Percentiles rank a stretch among this genome's conserved stretches.
Evolutionary conservation across 371 early-diverging fungal genomes (phyloP).

Genomic region (Rhizopus sp.): DNA sequence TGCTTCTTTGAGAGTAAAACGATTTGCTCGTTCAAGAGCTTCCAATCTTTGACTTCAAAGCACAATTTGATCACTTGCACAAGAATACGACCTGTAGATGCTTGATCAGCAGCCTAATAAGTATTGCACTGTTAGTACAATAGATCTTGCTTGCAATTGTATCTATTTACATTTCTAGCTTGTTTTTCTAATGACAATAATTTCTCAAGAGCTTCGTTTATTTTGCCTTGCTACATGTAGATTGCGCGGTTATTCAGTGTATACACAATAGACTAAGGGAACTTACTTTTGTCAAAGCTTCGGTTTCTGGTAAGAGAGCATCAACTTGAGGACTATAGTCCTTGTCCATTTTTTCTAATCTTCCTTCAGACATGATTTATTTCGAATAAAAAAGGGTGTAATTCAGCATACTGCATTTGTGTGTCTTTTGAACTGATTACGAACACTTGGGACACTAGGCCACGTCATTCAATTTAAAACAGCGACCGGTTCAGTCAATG

Average conservation of each 20-base stretch:
- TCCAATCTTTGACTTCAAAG: conserved; percentile 79
- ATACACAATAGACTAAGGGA: not conserved
- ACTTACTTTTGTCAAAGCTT: conserved; percentile 66
- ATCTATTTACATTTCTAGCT: conserved; percentile 74
- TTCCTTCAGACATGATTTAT: conserved; percentile 56
- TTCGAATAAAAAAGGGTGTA: not conserved
- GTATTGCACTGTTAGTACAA: no score
- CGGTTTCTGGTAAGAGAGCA: conserved; percentile 78
- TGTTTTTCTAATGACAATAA: conserved; percentile 85
- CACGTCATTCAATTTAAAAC: not conserved
- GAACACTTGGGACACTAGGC: not conserved
- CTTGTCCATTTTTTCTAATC: conserved; percentile 87
- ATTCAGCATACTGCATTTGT: no score
- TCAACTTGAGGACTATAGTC: conserved; percentile 86
- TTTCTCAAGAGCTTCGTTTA: conserved; percentile 83
- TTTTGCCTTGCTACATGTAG: conserved; percentile 59
- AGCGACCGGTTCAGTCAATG: not conserved
- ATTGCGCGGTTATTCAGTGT: not conserved
- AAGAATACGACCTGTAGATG: conserved; percentile 87
- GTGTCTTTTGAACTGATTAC: no score
- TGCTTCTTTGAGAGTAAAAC: conserved; percentile 92
- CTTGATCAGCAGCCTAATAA: conserved; percentile 76
- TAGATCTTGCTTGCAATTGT: not conserved
- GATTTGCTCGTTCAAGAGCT: conserved; percentile 87
- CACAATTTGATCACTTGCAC: conserved; percentile 79